Evolutionary conservation across 148 eudicot species (phyloP).

Genomic region (Bassia scoparia): DNA sequence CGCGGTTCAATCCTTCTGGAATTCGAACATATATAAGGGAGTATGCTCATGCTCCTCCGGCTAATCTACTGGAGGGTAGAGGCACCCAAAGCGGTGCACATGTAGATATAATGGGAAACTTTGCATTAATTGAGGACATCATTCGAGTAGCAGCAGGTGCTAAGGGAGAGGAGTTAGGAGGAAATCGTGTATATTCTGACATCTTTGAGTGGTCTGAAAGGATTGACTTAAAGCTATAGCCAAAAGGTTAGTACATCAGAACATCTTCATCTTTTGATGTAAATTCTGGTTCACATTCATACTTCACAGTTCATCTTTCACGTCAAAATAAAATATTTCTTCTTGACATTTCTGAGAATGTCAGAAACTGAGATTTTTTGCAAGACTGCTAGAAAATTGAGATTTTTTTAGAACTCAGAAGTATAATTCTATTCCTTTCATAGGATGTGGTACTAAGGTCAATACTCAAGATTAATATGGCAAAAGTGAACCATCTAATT

Average conservation of each 20-base stretch:
- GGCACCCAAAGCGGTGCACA: slow-evolving; percentile 92
- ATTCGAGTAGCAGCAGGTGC: slow-evolving; percentile 87
- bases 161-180: slow-evolving; percentile 67
- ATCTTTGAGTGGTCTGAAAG: slow-evolving; percentile 76
- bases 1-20: slow-evolving; percentile 84
- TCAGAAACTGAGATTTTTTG: neutral
- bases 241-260: slow-evolving; percentile 25
- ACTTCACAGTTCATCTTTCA: too few relatives aligned
- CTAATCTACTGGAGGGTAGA: slow-evolving; percentile 73
- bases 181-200: slow-evolving; percentile 67
- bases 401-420: neutral
- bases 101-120: slow-evolving; percentile 86
- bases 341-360: neutral
- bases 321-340: too few relatives aligned
- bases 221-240: slow-evolving; percentile 50
- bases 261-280: neutral
- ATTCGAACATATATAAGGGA: slow-evolving; percentile 58
- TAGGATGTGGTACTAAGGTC: neutral
- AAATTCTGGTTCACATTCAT: neutral
- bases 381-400: slow-evolving; percentile 12
- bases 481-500: neutral
- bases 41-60: slow-evolving; percentile 76
- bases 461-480: too few relatives aligned
- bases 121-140: slow-evolving; percentile 72
- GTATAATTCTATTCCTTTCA: neutral